Conservation (phyloP, 148 eudicot species). For the Simmondsia chinensis region DNA sequence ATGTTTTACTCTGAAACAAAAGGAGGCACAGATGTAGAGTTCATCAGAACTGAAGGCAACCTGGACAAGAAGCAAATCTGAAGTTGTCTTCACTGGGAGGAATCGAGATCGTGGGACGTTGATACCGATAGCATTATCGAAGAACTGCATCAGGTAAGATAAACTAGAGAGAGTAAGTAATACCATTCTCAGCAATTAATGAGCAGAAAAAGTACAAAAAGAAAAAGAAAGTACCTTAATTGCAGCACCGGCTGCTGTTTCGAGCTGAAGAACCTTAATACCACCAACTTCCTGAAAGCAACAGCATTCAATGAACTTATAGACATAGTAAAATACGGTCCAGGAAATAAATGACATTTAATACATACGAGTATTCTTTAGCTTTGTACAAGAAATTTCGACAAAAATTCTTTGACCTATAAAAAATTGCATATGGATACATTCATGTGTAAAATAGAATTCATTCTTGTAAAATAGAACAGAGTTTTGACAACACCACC, state of each 20-base stretch:
- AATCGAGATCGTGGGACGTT: constrained; percentile 96
- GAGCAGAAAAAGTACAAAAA: no score
- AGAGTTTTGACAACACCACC: no score
- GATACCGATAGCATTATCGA: constrained; percentile 73
- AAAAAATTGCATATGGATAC: no score
- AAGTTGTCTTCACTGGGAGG: constrained; percentile 97
- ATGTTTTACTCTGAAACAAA: no score
- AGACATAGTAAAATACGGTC: no score
- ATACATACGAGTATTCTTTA: no score
- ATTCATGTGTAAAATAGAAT: no score
- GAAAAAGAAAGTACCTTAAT: constrained; percentile 83
- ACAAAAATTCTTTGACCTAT: no score
- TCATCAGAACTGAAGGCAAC: constrained; percentile 26
- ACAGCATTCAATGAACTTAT: constrained; percentile 3
- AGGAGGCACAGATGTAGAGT: no score
- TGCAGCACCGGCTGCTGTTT: constrained; percentile 99
- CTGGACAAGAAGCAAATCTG: constrained; percentile 99
- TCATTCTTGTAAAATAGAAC: no score
- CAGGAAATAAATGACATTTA: no score
- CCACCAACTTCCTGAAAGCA: constrained; percentile 85
- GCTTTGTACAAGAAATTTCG: no score
- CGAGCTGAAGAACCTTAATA: constrained; percentile 91
- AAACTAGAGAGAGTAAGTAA: background rate
- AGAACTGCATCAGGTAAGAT: constrained; percentile 40
- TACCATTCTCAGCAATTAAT: background rate